Percentiles rank a stretch among this genome's conserved stretches.
phyloP scores from a whole-genome alignment of 1,139 yeast species.

The Lodderomyces metapsilosis region DNA sequence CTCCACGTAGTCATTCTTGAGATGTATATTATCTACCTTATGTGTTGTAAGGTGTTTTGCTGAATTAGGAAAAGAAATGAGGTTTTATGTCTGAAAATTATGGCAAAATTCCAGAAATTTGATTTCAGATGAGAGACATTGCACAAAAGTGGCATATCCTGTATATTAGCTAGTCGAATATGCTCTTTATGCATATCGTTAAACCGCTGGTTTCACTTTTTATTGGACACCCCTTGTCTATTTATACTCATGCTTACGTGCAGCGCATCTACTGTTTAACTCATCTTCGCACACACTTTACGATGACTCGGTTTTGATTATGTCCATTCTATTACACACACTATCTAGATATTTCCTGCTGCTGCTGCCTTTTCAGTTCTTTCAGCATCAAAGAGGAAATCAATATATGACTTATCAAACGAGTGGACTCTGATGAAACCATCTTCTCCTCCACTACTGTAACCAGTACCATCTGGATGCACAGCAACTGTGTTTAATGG shows the following conservation, averaged over 20 bases:
- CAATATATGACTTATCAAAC: constrained; percentile 89
- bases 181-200: neutral
- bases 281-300: no score
- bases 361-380: constrained; percentile 62
- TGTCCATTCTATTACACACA: neutral
- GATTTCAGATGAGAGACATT: no score
- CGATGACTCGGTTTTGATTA: no score
- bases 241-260: no score
- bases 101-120: constrained; percentile 1
- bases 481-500: constrained; percentile 92
- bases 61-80: neutral
- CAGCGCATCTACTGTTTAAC: no score
- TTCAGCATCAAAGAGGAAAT: constrained; percentile 89
- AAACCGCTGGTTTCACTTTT: no score
- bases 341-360: constrained; percentile 22
- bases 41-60: neutral
- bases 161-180: no score
- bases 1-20: neutral
- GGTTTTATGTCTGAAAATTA: neutral
- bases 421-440: constrained; percentile 94
- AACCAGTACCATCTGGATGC: constrained; percentile 91
- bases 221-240: no score
- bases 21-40: neutral
- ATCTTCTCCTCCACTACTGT: constrained; percentile 97
- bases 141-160: no score